Base-by-base conservation (phyloP, 306 rosid genomes). In the Sophora flavescens region DNA sequence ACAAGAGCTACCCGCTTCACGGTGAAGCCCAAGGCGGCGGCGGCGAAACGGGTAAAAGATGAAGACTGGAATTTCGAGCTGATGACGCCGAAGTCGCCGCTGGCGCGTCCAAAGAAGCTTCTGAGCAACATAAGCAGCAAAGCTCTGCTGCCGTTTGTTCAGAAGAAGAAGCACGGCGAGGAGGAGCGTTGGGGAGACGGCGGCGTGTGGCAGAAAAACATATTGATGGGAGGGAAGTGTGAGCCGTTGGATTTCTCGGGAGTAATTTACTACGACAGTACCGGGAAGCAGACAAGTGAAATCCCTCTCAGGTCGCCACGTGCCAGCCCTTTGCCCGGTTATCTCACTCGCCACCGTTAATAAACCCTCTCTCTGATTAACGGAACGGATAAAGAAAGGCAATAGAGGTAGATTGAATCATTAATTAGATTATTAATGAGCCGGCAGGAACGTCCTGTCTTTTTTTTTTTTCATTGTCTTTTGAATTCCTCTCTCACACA, bases 151-250 rank as follows among this genome's bases (percentile, higher is more conserved):
- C 84, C 70, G 3, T 70, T 89, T 53, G 63, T 81, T 53, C 76
- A 75, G 14, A 76, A 65, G 80, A 88, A 85, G 79, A 85, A 80
- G 77, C 5, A 11, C 22, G 56, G 44, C 5, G 77, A 5, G 18
- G 33, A 0, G 58, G 83, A 76, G 1, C 86, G 78, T 54, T 90
- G 91, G 90, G 97, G 95, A 32, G 78, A 89, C 80, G 98, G 95
- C 1, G 98, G 98, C 18, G 95, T 96, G 6, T 96, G 99, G 99
- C 98, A 96, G 87, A 80, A 84, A 82, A 72, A 91, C 77, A 96
- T 91, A 44, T 12, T 91, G 78, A 91, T 92, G 98, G 99, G 99
- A 0, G 97, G 87, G 35, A 96, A 96, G 81, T 92, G 98, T 4
- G 88, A 88, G 72, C 99, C 97, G 79, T 83, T 92, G 82, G 85